phyloP scores from a whole-genome alignment of 306 rosid species.

The Pterocarpus santalinus region DNA sequence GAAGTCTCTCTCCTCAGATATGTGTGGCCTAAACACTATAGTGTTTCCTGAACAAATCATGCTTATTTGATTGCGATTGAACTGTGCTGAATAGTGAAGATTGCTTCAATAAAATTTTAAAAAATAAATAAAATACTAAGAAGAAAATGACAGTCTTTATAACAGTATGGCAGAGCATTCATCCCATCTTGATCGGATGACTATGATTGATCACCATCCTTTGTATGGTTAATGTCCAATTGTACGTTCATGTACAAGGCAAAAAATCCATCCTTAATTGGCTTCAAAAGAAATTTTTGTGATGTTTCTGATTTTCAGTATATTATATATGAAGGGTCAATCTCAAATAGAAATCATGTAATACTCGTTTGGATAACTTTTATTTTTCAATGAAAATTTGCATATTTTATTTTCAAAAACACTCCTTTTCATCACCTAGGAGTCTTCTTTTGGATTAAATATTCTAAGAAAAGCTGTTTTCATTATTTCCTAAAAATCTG shows the following conservation, averaged over 20 bases:
- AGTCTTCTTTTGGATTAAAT: too few species aligned
- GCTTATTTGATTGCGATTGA: slow-evolving; percentile 53
- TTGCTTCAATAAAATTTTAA: background rate
- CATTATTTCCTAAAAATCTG: too few species aligned
- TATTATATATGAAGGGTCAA: background rate
- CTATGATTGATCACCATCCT: slow-evolving; percentile 47
- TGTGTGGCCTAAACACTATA: slow-evolving; percentile 13
- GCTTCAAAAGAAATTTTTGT: background rate
- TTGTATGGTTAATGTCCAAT: slow-evolving; percentile 49
- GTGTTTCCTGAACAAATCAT: slow-evolving; percentile 33
- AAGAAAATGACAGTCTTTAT: slow-evolving; percentile 49
- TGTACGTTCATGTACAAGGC: slow-evolving; percentile 39
- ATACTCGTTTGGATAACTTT: background rate
- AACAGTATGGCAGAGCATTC: slow-evolving; percentile 39
- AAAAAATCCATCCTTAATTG: slow-evolving; percentile 29
- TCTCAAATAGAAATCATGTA: background rate
- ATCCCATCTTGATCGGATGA: slow-evolving; percentile 39
- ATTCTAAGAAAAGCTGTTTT: too few species aligned
- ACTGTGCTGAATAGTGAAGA: slow-evolving; percentile 40
- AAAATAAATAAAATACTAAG: slow-evolving; percentile 1
- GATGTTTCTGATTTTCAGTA: slow-evolving; percentile 24
- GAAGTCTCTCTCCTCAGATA: background rate
- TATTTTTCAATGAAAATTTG: background rate
- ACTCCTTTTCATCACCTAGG: too few species aligned
- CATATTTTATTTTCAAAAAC: too few species aligned